These are phyloP conservation scores for Clonostachys chloroleuca DNA, from an alignment of 2,329 filamentous ascomycete species.

Conservation along the genomic window DNA sequence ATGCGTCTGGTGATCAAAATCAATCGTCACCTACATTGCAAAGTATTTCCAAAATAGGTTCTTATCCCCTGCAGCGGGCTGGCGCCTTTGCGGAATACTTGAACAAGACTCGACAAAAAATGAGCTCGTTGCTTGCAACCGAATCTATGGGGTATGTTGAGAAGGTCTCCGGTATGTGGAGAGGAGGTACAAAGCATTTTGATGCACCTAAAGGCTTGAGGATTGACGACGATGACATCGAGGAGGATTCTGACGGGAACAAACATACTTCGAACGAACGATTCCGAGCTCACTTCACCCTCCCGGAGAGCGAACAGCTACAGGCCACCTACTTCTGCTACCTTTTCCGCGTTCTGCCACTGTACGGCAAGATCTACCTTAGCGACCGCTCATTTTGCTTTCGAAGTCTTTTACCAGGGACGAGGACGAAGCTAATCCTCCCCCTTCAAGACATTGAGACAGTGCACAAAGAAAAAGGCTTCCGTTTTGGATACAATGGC, in stretches of 20 bases:
- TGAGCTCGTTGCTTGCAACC: constrained; percentile 78
- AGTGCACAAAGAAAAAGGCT: constrained; percentile 91
- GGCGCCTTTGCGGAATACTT: constrained; percentile 80
- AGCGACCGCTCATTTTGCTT: constrained; percentile 88
- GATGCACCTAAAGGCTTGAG: constrained; percentile 52
- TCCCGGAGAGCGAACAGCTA: constrained; percentile 79
- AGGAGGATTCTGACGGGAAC: constrained; percentile 59
- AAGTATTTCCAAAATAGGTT: constrained; percentile 55
- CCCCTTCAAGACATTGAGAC: constrained; percentile 91
- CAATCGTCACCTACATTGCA: constrained; percentile 35
- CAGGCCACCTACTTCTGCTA: constrained; percentile 90
- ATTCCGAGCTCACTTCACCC: constrained; percentile 84
- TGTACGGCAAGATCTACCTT: constrained; percentile 96
- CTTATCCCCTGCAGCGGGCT: constrained; percentile 79
- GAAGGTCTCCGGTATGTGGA: constrained; percentile 97
- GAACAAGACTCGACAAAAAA: constrained; percentile 70
- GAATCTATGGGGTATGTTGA: constrained; percentile 96
- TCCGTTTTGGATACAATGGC: constrained; percentile 85
- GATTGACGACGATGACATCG: constrained; percentile 50
- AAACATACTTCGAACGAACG: constrained; percentile 67
- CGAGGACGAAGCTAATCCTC: constrained; percentile 86
- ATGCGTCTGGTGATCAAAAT: too few relatives aligned
- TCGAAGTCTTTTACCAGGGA: constrained; percentile 83
- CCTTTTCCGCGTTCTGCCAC: constrained; percentile 80
- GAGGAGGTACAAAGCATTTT: constrained; percentile 87